Evolutionary conservation across 805 yeast species (phyloP), one percentile per base, ranked within the genome.

Genomic region (Yamadazyma nakazawae): DNA sequence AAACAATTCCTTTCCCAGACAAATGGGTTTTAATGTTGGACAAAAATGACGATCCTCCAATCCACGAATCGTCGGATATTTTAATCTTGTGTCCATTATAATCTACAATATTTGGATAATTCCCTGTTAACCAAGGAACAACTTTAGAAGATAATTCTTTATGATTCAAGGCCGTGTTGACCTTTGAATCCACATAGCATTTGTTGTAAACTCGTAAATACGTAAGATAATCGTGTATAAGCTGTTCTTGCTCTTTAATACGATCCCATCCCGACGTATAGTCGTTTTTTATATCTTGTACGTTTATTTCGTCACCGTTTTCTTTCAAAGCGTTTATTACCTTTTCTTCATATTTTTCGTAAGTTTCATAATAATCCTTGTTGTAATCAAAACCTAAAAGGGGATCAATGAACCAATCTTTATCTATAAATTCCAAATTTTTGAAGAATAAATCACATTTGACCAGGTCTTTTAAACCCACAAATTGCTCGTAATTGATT

Each of bases 1-100:
- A 40, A 2, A 65, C 74, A 35, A 68, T 58, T 7, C 74, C 74
- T 40, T 47, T 57, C 0, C 71, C 72, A 25, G 57, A 54, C 25
- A 66, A 45, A n/a, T 48, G 50, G 16, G 37, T 37, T 11, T 43
- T 51, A 14, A 57, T 36, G 34, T 51, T 54, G 26, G 47, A 37
- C 11, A 48, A 19, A 11, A 25, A 36, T 11, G 40, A 38, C 5
- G 18, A 3, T 2, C 12, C 24, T 25, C 12, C 14, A 14, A n/a
- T 14, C 11, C 16, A 13, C 5, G 10, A 10, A 12, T 34, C 28
- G 19, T 43, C 46, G 2, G 30, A 37, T 14, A 47, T 31, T 9
- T 10, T 30, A 4, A 42, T 14, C 14, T 34, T 31, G 17, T 45
- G 28, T 6, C 54, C 53, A 16, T 48, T 37, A 16, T 36, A 42